Base-by-base conservation (phyloP, 768 basidiomycete species). In the Fomitopsis serialis region DNA sequence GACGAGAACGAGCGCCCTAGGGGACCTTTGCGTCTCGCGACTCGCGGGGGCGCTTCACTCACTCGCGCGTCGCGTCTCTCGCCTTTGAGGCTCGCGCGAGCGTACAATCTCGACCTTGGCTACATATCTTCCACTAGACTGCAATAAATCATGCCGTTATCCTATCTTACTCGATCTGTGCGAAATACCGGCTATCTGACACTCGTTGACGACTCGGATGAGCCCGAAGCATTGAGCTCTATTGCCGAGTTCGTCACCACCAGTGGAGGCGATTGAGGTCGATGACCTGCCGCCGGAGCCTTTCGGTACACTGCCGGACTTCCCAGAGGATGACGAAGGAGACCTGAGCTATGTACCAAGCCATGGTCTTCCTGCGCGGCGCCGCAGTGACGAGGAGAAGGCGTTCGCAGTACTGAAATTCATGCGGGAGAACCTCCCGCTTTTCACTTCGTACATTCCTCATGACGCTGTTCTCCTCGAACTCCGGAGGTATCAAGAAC, bases 131-230 rank as follows among this genome's bases (percentile, higher is more conserved):
- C 6, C 29, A 32, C 29, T 32, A 32, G 5, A 32, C 11, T 11
- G 29, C 29, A 11, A 32, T 6, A 32, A 6, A 32, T 32, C 29
- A 32, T 32, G 29, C 29, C 29, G 5, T 32, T 32, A 6, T 6
- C 29, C 5, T 32, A 32, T 32, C 29, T 11, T 32, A 32, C 29
- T 15, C 19, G 22, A 6, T 5, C 32, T 37, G 24, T 42, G 2
- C 11, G 45, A 37, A 40, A 50, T 40, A 25, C 24, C 21, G 32
- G 27, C 42, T 62, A 61, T 46, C 56, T 59, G 40, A 62, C 58
- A 53, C 55, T 55, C 21, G 47, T 46, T 15, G 57, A 50, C 19
- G 24, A 21, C 15, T 53, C 29, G 10, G 54, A 57, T 2, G 32
- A 44, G 21, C 24, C 44, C 23, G 42, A 42, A 42, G 42, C 42